Conservation (phyloP, 2,329 filamentous ascomycete species). For the Colletotrichum liriopes region DNA sequence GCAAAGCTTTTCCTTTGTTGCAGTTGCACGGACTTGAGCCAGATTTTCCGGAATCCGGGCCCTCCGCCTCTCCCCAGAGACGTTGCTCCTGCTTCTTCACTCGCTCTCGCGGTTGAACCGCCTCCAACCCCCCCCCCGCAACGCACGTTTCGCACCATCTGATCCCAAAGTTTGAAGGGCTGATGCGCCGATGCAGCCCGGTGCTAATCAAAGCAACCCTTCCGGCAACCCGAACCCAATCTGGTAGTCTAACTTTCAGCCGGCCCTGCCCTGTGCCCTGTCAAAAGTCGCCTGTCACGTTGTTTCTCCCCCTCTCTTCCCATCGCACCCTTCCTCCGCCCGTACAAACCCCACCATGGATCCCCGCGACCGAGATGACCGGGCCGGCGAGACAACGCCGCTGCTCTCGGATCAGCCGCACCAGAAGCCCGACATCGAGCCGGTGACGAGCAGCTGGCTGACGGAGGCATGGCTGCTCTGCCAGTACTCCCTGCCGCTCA, state of each 20-base stretch:
- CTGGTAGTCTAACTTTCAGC: neutral
- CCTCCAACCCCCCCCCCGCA: neutral
- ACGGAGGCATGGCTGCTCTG: slow-evolving; percentile 39
- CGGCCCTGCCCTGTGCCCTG: slow-evolving; percentile 1
- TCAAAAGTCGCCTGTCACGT: neutral
- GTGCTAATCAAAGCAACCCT: slow-evolving; percentile 3
- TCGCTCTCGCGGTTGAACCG: slow-evolving; percentile 14
- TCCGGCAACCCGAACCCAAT: slow-evolving; percentile 6
- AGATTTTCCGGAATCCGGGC: neutral
- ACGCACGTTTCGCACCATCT: slow-evolving; percentile 14
- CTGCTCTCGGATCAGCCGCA: slow-evolving; percentile 37
- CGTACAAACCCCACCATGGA: slow-evolving; percentile 29
- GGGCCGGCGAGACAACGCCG: slow-evolving; percentile 37
- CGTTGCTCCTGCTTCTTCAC: neutral
- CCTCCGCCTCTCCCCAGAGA: neutral
- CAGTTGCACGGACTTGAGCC: slow-evolving; percentile 3
- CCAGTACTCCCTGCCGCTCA: slow-evolving; percentile 62
- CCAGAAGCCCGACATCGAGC: slow-evolving; percentile 30
- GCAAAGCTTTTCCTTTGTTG: slow-evolving; percentile 15
- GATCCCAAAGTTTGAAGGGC: slow-evolving; percentile 2
- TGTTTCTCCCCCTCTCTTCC: neutral
- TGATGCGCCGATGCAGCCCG: slow-evolving; percentile 1
- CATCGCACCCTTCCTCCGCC: neutral
- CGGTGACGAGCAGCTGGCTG: slow-evolving; percentile 23
- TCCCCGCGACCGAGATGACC: slow-evolving; percentile 20